A percentile compares a stretch with the other conserved stretches of the same genome.
Conservation (phyloP, 257 asterid species). For the Salvia hispanica region DNA sequence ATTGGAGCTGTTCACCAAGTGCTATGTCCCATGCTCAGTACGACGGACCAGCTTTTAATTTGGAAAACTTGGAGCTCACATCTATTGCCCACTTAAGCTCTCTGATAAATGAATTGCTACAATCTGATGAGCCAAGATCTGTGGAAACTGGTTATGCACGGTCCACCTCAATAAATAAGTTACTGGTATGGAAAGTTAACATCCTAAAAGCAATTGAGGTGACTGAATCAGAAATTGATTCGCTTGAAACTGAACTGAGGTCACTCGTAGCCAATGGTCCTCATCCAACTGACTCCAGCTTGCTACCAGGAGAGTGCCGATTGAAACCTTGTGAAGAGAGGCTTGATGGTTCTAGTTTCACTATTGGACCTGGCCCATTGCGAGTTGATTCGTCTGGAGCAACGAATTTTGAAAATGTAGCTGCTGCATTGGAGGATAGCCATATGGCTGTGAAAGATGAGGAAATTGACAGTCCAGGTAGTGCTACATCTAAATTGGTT, state of each 20-base stretch:
- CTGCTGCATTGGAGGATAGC: slow-evolving; percentile 39
- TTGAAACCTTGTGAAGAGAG: slow-evolving; percentile 50
- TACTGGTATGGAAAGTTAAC: slow-evolving; percentile 69
- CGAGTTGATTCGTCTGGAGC: slow-evolving; percentile 43
- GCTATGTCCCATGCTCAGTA: slow-evolving; percentile 47
- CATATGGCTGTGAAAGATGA: slow-evolving; percentile 45
- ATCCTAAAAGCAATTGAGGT: slow-evolving; percentile 71
- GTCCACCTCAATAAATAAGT: slow-evolving; percentile 66
- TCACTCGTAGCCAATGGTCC: slow-evolving; percentile 44
- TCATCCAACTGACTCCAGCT: slow-evolving; percentile 48
- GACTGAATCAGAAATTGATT: slow-evolving; percentile 86
- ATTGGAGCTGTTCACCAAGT: slow-evolving; percentile 56
- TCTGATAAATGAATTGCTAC: slow-evolving; percentile 63
- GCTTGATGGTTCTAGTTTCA: slow-evolving; percentile 44
- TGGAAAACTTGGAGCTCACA: slow-evolving; percentile 66
- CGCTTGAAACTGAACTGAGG: slow-evolving; percentile 80
- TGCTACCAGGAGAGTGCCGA: slow-evolving; percentile 44
- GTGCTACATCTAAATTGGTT: slow-evolving; percentile 70
- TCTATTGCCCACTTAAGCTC: slow-evolving; percentile 63
- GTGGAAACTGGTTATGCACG: slow-evolving; percentile 56
- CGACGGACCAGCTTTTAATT: slow-evolving; percentile 57
- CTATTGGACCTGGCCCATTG: slow-evolving; percentile 47
- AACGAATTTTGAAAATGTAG: slow-evolving; percentile 34
- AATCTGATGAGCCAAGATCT: slow-evolving; percentile 53
- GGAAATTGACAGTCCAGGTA: slow-evolving; percentile 79